Conservation (phyloP, 2,329 filamentous ascomycete species). For the Fusarium hainanense region DNA sequence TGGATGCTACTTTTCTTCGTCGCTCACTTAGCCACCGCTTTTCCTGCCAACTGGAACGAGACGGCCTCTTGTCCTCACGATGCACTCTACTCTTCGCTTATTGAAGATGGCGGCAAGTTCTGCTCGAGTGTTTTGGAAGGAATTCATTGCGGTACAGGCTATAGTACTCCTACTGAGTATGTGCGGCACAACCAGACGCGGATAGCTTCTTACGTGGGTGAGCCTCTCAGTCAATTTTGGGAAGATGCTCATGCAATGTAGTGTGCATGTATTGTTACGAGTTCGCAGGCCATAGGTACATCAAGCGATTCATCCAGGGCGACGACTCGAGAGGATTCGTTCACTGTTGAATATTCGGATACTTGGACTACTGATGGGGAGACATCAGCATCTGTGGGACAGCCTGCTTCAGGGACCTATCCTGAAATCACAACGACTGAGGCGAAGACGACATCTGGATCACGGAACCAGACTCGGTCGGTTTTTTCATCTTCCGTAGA, state of each 20-base stretch:
- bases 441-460: not conserved
- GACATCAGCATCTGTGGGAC: conserved; percentile 10
- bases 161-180: conserved; percentile 47
- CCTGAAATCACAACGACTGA: conserved; percentile 1
- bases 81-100: conserved; percentile 48
- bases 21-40: conserved; percentile 14
- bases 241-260: conserved; percentile 20
- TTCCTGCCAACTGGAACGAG: conserved; percentile 31
- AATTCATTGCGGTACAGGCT: conserved; percentile 34
- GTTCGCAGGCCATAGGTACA: not conserved
- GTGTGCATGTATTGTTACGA: conserved; percentile 46
- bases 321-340: not conserved
- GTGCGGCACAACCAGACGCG: conserved; percentile 44
- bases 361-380: not conserved
- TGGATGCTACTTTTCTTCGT: conserved; percentile 34
- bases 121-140: conserved; percentile 47
- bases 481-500: not conserved
- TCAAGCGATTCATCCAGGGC: not conserved
- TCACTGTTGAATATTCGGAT: conserved; percentile 1
- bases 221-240: not conserved
- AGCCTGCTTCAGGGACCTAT: conserved; percentile 21
- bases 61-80: conserved; percentile 44
- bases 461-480: not conserved
- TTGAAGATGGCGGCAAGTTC: conserved; percentile 42
- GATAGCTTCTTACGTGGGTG: conserved; percentile 49